Conservation (phyloP, 805 yeast genomes). For the Blastobotrys attinorum region DNA sequence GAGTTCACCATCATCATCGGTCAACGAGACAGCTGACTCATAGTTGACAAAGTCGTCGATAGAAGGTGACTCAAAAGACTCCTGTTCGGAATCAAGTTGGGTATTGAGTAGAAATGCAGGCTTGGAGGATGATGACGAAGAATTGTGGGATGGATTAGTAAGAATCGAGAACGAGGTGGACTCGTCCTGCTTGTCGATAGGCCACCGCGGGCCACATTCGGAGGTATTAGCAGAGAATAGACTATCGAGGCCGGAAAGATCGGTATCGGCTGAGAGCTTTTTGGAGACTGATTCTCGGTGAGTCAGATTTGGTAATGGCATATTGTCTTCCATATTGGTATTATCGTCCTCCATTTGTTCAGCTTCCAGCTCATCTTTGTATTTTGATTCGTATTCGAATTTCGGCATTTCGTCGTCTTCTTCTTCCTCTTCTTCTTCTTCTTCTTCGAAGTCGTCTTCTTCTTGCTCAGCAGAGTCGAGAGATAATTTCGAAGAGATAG, state of each 20-base stretch:
- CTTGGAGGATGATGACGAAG: not conserved
- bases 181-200: constrained; percentile 19
- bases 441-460: constrained; percentile 5
- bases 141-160: constrained; percentile 2
- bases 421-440: constrained; percentile 6
- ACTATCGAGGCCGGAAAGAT: not conserved
- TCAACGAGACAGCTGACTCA: constrained; percentile 15
- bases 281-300: no score
- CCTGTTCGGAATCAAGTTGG: not conserved
- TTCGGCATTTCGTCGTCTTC: constrained; percentile 11
- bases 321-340: no score
- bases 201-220: constrained; percentile 15
- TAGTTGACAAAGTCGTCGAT: constrained; percentile 20
- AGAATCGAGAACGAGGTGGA: constrained; percentile 21
- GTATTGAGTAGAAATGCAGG: not conserved
- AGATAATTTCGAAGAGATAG: not conserved
- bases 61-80: not conserved
- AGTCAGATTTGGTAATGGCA: no score
- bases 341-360: not conserved
- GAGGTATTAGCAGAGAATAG: not conserved
- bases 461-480: not conserved
- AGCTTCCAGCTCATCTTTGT: constrained; percentile 1
- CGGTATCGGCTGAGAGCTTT: not conserved
- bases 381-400: constrained; percentile 14
- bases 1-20: constrained; percentile 13